Evolutionary conservation across 306 rosid genomes (phyloP), one percentile per base, ranked within the genome.

Genomic region (Pterocarpus santalinus): DNA sequence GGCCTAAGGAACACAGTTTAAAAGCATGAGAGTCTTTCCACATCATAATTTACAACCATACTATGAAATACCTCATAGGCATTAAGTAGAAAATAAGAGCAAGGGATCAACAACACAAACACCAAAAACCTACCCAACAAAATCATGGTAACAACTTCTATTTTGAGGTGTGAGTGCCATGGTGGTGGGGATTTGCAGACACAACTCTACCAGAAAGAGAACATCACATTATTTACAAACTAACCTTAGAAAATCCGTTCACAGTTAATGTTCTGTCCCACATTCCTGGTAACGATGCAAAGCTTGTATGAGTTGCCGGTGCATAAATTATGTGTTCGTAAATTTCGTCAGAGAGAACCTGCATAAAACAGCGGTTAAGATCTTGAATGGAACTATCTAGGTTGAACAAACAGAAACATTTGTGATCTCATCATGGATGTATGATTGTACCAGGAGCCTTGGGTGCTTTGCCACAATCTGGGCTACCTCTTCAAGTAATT

Each of bases 251-350:
- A 83, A 96, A 96, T 15, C 99, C 98, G 75, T 96, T 93, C 70
- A 96, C 94, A 11, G 98, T 96, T 69, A 96, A 87, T 52, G 98
- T 93, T 79, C 99, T 92, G 78, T 93, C 90, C 96, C 93, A 90
- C 99, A 96, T 93, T 88, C 98, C 97, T 0, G 98, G 97, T 86
- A 96, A 87, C 67, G 99, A 89, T 64, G 99, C 99, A 57, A 96
- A 96, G 87, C 99, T 96, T 15, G 92, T 93, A 85, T 96, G 99
- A 53, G 88, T 88, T 84, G 99, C 94, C 2, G 99, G 99, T n/a
- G 92, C 84, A 79, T 92, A 96, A 58, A 96, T 93, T 69, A 96
- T 96, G 90, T 90, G 98, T 78, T 96, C 99, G 6, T 96, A 96
- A 75, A 89, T 93, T 86, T 96, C 99, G 79, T 96, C 98, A 46